Base-by-base conservation (phyloP, 805 yeast genomes). In the Barnettozyma sucrosica region DNA sequence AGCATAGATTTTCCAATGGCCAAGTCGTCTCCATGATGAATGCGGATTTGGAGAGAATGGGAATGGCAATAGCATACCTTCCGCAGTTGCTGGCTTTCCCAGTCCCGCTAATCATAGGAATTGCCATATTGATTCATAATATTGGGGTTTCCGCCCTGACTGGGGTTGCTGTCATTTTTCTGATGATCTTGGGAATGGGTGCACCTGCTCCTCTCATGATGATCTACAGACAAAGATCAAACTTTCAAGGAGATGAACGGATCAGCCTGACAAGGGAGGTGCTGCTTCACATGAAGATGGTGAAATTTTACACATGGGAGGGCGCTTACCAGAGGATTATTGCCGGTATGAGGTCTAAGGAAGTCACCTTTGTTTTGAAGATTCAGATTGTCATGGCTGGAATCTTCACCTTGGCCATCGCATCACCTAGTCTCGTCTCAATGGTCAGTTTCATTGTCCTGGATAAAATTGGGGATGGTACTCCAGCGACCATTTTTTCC, bases 291-390 rank as follows among this genome's bases (percentile, higher is more conserved):
- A 74, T 82, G 65, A 80, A 77, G 54, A 74, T 83, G 61, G 83
- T 87, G 64, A 87, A 87, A 66, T 83, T 74, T 62, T 88, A 87
- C 61, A 81, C 90, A 2, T 87, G 95, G 95, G 96, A 88, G 66
- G 71, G 71, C 14, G 86, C 95, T 1, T 88, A 85, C 61, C 68
- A 70, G 40, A 64, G 70, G 8, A 63, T 74, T 38, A 72, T 88
- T 32, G 56, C 76, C 5, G 67, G 67, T 4, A 67, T 76, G 20
- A 74, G 96, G 55, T 53, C 56, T 1, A 61, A 67, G 16, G 95
- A 87, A 64, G 77, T 83, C 76, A 51, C 55, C 3, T 66, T 67
- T 42, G 69, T 87, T 51, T 70, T 77, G 54, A 67, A 66, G 44
- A 72, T 84, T 66, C 86, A 83, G 55, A 66, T 77, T 37, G 39